Evolutionary conservation across 1,284 basidiomycete genomes (phyloP), one percentile per base, ranked within the genome.

Genomic region (Caloboletus firmus): DNA sequence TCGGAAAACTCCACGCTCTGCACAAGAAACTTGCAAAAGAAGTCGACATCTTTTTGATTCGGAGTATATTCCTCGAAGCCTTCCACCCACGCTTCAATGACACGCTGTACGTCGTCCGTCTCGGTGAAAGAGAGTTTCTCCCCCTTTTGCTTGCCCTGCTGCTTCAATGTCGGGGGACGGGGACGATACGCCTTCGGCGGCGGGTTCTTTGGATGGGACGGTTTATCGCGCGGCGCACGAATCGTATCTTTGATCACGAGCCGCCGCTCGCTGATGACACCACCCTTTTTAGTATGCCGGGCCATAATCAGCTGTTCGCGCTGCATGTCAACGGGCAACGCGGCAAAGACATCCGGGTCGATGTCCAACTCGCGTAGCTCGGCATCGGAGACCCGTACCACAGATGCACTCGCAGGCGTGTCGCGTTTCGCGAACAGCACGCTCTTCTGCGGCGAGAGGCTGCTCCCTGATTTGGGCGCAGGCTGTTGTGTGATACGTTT

Each of bases 41-140:
- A 84, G 24, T 83, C 81, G 3, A 91, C 76, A 61, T 95, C 93
- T 63, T 76, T 79, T 56, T 75, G 72, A 52, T 85, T 83, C 35
- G 92, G 92, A 15, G 77, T 76, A 52, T 78, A 76, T 42, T 80
- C 73, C 45, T 68, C 67, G 61, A 87, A 87, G 1, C 76, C 72
- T 41, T 79, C 74, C 4, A 95, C 81, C 93, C 93, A 95, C 35
- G 73, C 65, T 57, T 84, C 83, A 36, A 95, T 77, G 22, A 88
- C 76, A 5, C 71, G 68, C 64, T 90, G 82, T 30, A 95, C 78
- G 57, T 91, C 89, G 36, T 79, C 80, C 18, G 81, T 79, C 59
- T 85, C 82, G 6, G 77, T 78, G 51, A 84, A 84, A 48, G 72
- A 68, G 26, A 82, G 55, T 61, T 80, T 83, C 66, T 81, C 77